phyloP scores from a whole-genome alignment of 352 stramenopile genomes.

The Thalassiosira hispida region DNA sequence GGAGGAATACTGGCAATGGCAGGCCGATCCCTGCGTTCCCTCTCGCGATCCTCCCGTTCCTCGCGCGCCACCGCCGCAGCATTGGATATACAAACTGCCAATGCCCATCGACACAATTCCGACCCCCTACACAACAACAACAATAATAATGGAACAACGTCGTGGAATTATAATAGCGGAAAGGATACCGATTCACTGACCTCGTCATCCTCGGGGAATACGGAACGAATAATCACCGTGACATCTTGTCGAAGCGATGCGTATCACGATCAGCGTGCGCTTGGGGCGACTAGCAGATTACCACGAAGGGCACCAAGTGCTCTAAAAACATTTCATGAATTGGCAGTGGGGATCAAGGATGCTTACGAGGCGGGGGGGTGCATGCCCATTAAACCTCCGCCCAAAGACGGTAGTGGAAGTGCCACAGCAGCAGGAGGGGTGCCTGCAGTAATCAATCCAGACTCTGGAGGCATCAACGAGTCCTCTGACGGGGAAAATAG shows the following conservation, averaged over 20 bases:
- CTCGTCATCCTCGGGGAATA: not conserved
- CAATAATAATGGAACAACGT: not conserved
- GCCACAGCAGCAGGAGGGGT: no score
- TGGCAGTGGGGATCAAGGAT: slow-evolving; percentile 82
- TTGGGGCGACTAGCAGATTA: slow-evolving; percentile 74
- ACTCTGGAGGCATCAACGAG: no score
- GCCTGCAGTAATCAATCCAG: no score
- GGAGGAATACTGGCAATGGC: not conserved
- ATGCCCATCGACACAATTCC: not conserved
- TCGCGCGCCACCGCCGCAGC: not conserved
- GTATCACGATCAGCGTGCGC: slow-evolving; percentile 83
- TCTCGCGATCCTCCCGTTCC: slow-evolving; percentile 10
- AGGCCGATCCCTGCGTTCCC: slow-evolving; percentile 23
- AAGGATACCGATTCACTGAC: not conserved
- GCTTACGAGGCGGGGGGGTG: slow-evolving; percentile 76
- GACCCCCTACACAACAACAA: not conserved
- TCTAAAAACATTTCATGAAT: slow-evolving; percentile 83
- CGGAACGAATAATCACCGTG: slow-evolving; percentile 55
- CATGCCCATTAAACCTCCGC: slow-evolving; percentile 47
- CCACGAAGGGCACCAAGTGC: slow-evolving; percentile 75
- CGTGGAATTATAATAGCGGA: not conserved
- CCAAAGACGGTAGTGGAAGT: not conserved
- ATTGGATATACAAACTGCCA: not conserved
- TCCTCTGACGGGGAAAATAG: slow-evolving; percentile 22
- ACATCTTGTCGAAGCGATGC: slow-evolving; percentile 80